These are phyloP conservation scores for Botryotinia calthae DNA, from an alignment of 2,329 filamentous ascomycete species.

Conservation along the genomic window DNA sequence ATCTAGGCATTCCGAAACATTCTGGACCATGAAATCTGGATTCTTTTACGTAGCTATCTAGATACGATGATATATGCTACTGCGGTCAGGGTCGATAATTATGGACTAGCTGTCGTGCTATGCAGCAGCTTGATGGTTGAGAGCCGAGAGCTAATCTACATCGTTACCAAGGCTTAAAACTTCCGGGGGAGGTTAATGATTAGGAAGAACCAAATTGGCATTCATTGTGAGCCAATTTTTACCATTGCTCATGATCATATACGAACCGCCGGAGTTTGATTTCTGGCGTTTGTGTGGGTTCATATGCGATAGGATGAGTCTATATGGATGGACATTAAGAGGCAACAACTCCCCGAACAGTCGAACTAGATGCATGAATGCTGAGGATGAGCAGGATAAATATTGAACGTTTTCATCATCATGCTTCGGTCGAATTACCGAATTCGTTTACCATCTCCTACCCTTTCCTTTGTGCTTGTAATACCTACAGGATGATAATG, in stretches of 20 bases:
- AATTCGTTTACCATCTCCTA: background rate
- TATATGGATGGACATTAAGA: background rate
- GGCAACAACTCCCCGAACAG: background rate
- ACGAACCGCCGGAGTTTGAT: background rate
- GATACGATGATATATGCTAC: background rate
- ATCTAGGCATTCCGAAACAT: slow-evolving; percentile 11
- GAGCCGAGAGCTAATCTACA: slow-evolving; percentile 1
- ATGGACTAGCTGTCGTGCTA: background rate
- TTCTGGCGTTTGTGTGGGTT: background rate
- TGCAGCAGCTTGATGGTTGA: background rate
- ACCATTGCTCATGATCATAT: background rate
- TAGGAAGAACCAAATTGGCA: background rate
- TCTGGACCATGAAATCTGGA: background rate
- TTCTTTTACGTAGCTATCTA: background rate
- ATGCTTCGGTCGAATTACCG: background rate
- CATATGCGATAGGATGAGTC: background rate
- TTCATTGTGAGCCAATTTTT: background rate
- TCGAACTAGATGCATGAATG: background rate
- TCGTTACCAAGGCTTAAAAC: background rate
- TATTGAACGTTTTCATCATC: slow-evolving; percentile 1
- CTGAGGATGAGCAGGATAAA: background rate
- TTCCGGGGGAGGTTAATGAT: background rate
- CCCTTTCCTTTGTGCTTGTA: slow-evolving; percentile 16
- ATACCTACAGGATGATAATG: slow-evolving; percentile 4
- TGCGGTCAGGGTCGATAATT: background rate